Percentiles rank a stretch among this genome's conserved stretches.
Conservation (phyloP, 176 grass and related monocot genomes). For the Stipa capillata region DNA sequence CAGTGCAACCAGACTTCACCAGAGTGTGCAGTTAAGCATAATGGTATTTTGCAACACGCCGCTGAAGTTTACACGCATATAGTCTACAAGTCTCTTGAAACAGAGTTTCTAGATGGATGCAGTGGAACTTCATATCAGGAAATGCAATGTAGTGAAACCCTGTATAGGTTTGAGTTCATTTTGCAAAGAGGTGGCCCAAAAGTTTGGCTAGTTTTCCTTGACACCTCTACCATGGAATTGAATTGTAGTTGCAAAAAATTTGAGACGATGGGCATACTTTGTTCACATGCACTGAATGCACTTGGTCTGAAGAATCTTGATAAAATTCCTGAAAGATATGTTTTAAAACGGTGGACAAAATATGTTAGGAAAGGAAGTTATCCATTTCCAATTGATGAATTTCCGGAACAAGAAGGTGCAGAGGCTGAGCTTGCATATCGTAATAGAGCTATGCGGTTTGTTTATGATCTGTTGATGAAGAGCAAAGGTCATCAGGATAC, state of each 20-base stretch:
- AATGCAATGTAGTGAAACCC: constrained; percentile 28
- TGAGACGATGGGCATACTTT: constrained; percentile 61
- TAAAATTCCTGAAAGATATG: constrained; percentile 55
- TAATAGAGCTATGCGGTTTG: constrained; percentile 51
- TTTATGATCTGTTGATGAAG: constrained; percentile 50
- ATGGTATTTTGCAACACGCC: constrained; percentile 37
- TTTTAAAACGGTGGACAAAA: constrained; percentile 58
- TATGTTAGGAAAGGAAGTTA: constrained; percentile 45
- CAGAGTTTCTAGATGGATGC: constrained; percentile 51
- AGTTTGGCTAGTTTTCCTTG: constrained; percentile 50
- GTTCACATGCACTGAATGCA: constrained; percentile 58
- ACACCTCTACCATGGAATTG: constrained; percentile 41
- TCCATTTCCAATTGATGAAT: constrained; percentile 29
- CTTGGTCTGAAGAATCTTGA: constrained; percentile 50
- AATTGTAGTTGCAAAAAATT: constrained; percentile 67
- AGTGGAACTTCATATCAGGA: constrained; percentile 48
- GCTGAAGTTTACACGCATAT: constrained; percentile 50
- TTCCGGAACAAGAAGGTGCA: constrained; percentile 15
- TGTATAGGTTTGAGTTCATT: constrained; percentile 61
- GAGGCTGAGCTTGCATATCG: constrained; percentile 29
- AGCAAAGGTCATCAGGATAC: constrained; percentile 42
- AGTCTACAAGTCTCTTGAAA: constrained; percentile 45
- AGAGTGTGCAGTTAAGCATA: constrained; percentile 29
- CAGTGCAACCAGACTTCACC: constrained; percentile 29
- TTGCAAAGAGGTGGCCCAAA: constrained; percentile 37